Evolutionary conservation across 1,284 basidiomycete species (phyloP).

Genomic region (Ustilago lituana): DNA sequence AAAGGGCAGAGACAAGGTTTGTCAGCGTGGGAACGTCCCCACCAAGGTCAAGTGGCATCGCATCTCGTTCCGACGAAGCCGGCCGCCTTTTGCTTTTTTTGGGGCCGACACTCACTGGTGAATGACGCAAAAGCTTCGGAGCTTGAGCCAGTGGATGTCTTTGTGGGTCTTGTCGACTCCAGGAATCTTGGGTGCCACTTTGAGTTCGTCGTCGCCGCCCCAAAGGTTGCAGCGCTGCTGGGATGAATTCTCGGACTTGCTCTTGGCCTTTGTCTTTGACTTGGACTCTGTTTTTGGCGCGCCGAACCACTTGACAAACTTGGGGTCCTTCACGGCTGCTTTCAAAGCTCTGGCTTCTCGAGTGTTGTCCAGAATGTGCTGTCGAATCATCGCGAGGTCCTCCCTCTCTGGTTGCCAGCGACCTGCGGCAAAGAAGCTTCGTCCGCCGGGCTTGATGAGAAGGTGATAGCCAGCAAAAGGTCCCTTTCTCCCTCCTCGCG

Average conservation of each 20-base stretch:
- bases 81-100: no score
- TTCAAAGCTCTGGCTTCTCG: slow-evolving; percentile 76
- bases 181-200: slow-evolving; percentile 69
- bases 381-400: slow-evolving; percentile 80
- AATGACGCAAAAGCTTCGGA: slow-evolving; percentile 79
- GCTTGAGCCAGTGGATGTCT: slow-evolving; percentile 86
- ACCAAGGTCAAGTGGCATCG: no score
- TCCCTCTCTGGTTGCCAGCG: slow-evolving; percentile 84
- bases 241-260: not conserved
- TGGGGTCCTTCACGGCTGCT: slow-evolving; percentile 73
- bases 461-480: slow-evolving; percentile 73
- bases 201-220: slow-evolving; percentile 75
- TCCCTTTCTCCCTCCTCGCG: slow-evolving; percentile 82
- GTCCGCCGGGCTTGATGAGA: slow-evolving; percentile 36
- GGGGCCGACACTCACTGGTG: slow-evolving; percentile 76
- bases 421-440: slow-evolving; percentile 80
- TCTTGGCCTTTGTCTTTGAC: slow-evolving; percentile 9
- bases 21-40: not conserved
- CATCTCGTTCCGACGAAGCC: no score
- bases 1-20: not conserved
- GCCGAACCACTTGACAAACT: slow-evolving; percentile 80
- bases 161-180: slow-evolving; percentile 85
- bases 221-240: slow-evolving; percentile 69
- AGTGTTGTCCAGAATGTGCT: slow-evolving; percentile 70
- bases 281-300: slow-evolving; percentile 68